phyloP scores from a whole-genome alignment of 2,329 filamentous ascomycete species.

The Colletotrichum destructivum region DNA sequence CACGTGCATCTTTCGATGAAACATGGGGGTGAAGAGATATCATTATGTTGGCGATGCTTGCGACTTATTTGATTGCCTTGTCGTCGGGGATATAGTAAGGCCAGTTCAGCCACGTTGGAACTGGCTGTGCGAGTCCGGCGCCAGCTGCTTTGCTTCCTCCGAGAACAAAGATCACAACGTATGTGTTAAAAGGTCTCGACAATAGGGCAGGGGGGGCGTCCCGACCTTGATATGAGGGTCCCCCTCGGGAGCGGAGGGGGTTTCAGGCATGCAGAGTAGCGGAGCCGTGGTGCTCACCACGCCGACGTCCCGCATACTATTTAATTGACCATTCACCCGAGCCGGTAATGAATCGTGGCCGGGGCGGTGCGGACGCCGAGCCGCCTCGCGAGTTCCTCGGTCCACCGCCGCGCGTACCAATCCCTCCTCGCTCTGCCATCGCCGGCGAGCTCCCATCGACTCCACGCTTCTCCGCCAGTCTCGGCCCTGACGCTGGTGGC shows the following conservation, averaged over 20 bases:
- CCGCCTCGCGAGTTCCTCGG: conserved; percentile 30
- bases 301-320: neutral
- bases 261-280: neutral
- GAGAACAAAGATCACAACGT: neutral
- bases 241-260: too few species aligned
- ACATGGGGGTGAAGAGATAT: neutral
- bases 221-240: too few species aligned
- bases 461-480: conserved; percentile 47
- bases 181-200: neutral
- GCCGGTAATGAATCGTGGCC: conserved; percentile 12
- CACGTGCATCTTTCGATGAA: too few species aligned
- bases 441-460: conserved; percentile 3
- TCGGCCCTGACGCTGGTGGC: conserved; percentile 81
- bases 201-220: neutral
- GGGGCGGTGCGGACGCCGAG: conserved; percentile 29
- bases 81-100: neutral
- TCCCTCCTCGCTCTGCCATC: conserved; percentile 14
- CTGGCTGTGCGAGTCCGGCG: neutral
- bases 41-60: neutral
- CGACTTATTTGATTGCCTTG: neutral
- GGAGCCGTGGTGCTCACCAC: neutral
- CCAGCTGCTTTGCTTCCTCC: neutral
- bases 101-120: neutral
- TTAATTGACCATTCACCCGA: neutral
- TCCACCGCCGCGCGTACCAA: conserved; percentile 38